These are phyloP conservation scores for Epichloe sylvatica DNA, from an alignment of 2,329 filamentous ascomycete species.

Conservation along the genomic window DNA sequence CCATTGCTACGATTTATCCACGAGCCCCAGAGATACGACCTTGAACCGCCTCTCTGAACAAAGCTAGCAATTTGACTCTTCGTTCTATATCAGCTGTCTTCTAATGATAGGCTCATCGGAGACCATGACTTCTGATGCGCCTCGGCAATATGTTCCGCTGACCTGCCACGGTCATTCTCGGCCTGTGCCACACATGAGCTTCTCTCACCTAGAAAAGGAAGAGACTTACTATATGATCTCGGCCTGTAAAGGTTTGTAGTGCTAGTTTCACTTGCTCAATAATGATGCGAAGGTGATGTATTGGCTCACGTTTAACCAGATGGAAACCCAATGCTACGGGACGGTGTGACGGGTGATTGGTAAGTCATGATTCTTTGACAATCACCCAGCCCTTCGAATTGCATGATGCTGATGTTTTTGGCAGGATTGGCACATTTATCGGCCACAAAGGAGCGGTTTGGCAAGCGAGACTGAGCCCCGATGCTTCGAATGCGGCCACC, in stretches of 20 bases:
- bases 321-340: slow-evolving; percentile 95
- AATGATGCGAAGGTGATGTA: slow-evolving; percentile 13
- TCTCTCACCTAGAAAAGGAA: slow-evolving; percentile 70
- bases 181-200: slow-evolving; percentile 80
- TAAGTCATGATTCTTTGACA: slow-evolving; percentile 22
- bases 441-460: slow-evolving; percentile 97
- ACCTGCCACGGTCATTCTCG: slow-evolving; percentile 92
- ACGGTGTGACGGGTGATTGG: slow-evolving; percentile 92
- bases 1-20: not conserved
- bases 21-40: not conserved
- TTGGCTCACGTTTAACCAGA: slow-evolving; percentile 36
- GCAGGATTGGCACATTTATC: slow-evolving; percentile 95
- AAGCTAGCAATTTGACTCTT: not conserved
- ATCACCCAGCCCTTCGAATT: not conserved
- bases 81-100: not conserved
- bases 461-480: slow-evolving; percentile 81
- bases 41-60: not conserved
- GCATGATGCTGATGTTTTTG: not conserved
- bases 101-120: not conserved
- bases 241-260: slow-evolving; percentile 63
- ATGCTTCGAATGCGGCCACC: slow-evolving; percentile 78
- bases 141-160: slow-evolving; percentile 61
- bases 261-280: not conserved
- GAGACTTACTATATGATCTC: slow-evolving; percentile 86
- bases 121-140: slow-evolving; percentile 22